A percentile compares a stretch with the other conserved stretches of the same genome.
Evolutionary conservation across 208 protist genomes (phyloP).

Genomic region (Crithidia mellificae): DNA sequence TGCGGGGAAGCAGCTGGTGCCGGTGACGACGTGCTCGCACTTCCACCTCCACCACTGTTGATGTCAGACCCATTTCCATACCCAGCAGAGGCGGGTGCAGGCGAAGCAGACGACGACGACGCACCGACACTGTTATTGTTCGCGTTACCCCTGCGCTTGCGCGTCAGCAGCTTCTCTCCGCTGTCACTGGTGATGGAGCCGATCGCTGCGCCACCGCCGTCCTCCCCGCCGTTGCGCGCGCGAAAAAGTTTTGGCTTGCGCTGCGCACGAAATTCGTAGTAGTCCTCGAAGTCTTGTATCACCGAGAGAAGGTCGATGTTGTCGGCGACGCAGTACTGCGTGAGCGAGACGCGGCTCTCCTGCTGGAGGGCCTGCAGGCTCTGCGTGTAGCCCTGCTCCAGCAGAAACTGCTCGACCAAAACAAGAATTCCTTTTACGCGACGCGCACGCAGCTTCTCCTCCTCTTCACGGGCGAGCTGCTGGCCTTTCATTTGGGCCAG

Average conservation of each 20-base stretch:
- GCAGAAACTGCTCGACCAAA: conserved; percentile 79
- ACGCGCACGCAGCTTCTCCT: conserved; percentile 67
- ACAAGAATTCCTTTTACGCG: conserved; percentile 83
- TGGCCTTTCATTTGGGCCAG: conserved; percentile 81
- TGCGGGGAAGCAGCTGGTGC: no score
- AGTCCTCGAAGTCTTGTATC: conserved; percentile 86
- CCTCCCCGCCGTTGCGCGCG: conserved; percentile 31
- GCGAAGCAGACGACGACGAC: no score
- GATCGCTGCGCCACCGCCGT: conserved; percentile 24
- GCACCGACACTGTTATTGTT: no score
- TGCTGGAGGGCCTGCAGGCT: conserved; percentile 78
- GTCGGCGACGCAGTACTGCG: conserved; percentile 75
- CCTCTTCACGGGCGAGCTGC: conserved; percentile 80
- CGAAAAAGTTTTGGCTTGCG: conserved; percentile 86
- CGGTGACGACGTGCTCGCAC: background rate
- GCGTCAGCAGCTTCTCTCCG: conserved; percentile 46
- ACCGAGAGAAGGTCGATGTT: conserved; percentile 89
- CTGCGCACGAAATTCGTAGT: conserved; percentile 85
- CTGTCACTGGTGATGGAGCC: no score
- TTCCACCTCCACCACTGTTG: no score
- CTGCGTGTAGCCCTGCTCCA: conserved; percentile 83
- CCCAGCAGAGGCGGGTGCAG: background rate
- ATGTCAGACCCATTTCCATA: conserved; percentile 3
- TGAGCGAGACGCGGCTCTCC: conserved; percentile 77
- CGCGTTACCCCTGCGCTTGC: conserved; percentile 25